Percentiles rank a stretch among this genome's conserved stretches.
These are phyloP conservation scores for Orbilia brochopaga DNA, from an alignment of 2,329 filamentous ascomycete species.

Conservation along the genomic window DNA sequence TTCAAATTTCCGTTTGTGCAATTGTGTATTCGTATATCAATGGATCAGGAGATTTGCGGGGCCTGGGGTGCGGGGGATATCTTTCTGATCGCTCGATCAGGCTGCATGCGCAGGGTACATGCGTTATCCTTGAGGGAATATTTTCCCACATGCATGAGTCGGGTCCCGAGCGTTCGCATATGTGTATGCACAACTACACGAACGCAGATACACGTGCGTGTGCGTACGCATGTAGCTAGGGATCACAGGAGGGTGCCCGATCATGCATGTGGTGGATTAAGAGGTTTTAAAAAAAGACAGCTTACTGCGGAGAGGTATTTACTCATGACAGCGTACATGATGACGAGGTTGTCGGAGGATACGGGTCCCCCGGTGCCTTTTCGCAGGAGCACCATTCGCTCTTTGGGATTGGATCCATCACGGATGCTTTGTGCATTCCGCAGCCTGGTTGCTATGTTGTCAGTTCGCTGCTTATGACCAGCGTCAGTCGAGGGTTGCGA, in stretches of 20 bases:
- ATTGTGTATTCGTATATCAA: too few species aligned
- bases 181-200: too few species aligned
- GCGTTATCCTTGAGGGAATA: too few species aligned
- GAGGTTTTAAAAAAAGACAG: not conserved
- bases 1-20: too few species aligned
- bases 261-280: not conserved
- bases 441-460: slow-evolving; percentile 23
- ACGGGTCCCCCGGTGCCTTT: slow-evolving; percentile 19
- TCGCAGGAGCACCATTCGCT: slow-evolving; percentile 38
- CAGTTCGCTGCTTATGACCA: not conserved
- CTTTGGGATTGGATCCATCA: slow-evolving; percentile 30
- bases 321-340: slow-evolving; percentile 40
- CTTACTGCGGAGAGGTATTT: slow-evolving; percentile 3
- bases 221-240: not conserved
- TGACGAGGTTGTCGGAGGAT: slow-evolving; percentile 41
- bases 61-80: too few species aligned
- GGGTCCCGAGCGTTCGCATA: too few species aligned
- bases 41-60: too few species aligned
- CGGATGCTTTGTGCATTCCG: slow-evolving; percentile 21
- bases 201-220: too few species aligned
- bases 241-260: too few species aligned
- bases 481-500: not conserved
- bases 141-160: too few species aligned
- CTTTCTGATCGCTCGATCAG: too few species aligned
- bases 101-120: too few species aligned